A percentile compares a stretch with the other conserved stretches of the same genome.
Evolutionary conservation across 371 early-diverging fungal genomes (phyloP).

Genomic region (Mortierella polycephala): DNA sequence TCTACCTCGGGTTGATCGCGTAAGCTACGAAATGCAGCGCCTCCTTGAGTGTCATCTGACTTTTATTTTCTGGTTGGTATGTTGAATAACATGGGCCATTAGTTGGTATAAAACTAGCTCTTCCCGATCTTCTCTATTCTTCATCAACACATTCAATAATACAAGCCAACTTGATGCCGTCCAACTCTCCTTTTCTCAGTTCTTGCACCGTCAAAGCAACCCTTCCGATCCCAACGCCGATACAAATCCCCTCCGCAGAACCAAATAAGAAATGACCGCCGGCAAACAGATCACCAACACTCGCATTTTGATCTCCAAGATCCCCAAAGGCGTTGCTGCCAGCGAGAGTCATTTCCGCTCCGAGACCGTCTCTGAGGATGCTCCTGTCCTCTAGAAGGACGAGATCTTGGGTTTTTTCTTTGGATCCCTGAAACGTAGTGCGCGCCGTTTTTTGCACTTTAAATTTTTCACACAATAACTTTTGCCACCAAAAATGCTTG

Average conservation of each 20-base stretch:
- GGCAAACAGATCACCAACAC: conserved; percentile 24
- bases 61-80: neutral
- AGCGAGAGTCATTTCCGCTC: conserved; percentile 41
- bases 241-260: neutral
- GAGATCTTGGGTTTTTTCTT: conserved; percentile 45
- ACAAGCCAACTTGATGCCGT: neutral
- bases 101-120: no score
- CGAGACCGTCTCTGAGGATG: conserved; percentile 16
- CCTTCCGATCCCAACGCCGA: neutral
- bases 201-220: no score
- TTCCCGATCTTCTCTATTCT: no score
- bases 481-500: neutral
- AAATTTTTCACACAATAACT: neutral
- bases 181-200: no score
- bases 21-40: no score
- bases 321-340: conserved; percentile 45
- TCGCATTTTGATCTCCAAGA: conserved; percentile 37
- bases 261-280: conserved; percentile 17
- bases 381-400: conserved; percentile 40
- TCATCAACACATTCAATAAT: neutral
- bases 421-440: conserved; percentile 49
- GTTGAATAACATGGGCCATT: no score
- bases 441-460: conserved; percentile 24
- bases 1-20: no score
- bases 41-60: no score